Base-by-base conservation (phyloP, 2,329 filamentous ascomycete species). In the Sarocladium kiliense region DNA sequence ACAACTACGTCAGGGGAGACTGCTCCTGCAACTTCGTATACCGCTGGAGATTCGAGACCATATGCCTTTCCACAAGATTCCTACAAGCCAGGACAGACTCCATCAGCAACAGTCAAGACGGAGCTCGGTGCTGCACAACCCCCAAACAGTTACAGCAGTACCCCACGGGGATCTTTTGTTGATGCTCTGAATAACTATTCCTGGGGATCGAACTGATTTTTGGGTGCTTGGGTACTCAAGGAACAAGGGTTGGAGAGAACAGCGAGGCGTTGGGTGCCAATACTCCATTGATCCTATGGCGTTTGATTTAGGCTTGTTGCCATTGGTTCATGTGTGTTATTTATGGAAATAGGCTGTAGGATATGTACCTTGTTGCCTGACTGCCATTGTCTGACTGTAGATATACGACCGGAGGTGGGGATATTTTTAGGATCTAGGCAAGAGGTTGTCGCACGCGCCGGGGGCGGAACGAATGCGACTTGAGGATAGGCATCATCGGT, bases 111-210 rank as follows among this genome's bases (percentile, higher is more conserved):
- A 54, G 23, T 53, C 26, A 57, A 60, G 47, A 37, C 16, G 26
- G 58, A 60, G 54, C 21, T 23, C 2, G 55, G 50, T 6, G 23
- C 34, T n/a, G 64, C 71, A 26, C 69, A 74, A 11, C 69, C 75
- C 14, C 69, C 72, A 3, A 57, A 54, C 5, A 65, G 70, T 19
- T 79, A 78, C 56, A 70, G 64, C 25, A 67, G 68, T 41, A 67
- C 66, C 12, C 60, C 69, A 27, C 66, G 74, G 45, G 72, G 71
- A 18, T 78, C 78, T 14, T 78, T 77, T 36, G 57, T 56, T 56
- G 75, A 77, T 55, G 71, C 69, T 50, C 71, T 81, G 66, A 77
- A 74, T 64, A 77, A 82, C 63, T 84, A 84, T 64, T 80, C 79
- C 30, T 84, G 81, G 81, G 81, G 76, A 59, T 70, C 74, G 53